Evolutionary conservation across 192 early-diverging fungal species (phyloP).

Genomic region (Allomyces arbusculus): DNA sequence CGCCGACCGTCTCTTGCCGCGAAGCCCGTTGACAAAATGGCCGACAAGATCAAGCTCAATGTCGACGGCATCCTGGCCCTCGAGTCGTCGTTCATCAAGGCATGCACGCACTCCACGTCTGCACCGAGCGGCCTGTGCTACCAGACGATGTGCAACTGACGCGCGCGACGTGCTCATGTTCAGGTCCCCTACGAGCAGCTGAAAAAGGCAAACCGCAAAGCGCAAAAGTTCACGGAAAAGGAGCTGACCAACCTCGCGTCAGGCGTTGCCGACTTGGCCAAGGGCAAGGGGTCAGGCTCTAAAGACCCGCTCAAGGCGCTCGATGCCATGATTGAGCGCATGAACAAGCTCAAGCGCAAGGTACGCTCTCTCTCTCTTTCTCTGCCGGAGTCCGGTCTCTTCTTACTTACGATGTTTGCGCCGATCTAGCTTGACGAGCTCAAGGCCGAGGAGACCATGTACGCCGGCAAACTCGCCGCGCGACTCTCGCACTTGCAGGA

Average conservation of each 20-base stretch:
- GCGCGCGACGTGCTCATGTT: not conserved
- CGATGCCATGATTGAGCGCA: conserved; percentile 38
- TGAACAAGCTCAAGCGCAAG: conserved; percentile 55
- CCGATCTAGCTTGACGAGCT: conserved; percentile 37
- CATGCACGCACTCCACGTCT: conserved; percentile 8
- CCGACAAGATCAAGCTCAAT: conserved; percentile 44
- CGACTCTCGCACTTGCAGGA: conserved; percentile 60
- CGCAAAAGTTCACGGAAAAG: conserved; percentile 67
- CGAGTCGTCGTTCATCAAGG: conserved; percentile 89
- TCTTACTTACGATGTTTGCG: conserved; percentile 1
- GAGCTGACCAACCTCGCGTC: conserved; percentile 34
- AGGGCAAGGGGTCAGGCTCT: conserved; percentile 12
- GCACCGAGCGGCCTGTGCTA: not conserved
- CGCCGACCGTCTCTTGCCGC: too few relatives aligned
- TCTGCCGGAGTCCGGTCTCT: not conserved
- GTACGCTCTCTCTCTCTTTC: conserved; percentile 12
- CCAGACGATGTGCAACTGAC: not conserved
- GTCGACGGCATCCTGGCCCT: conserved; percentile 65
- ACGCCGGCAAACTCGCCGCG: conserved; percentile 43
- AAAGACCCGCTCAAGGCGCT: conserved; percentile 35
- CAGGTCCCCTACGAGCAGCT: conserved; percentile 79
- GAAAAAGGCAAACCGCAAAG: conserved; percentile 42
- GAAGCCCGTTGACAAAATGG: not conserved
- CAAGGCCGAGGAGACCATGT: conserved; percentile 50
- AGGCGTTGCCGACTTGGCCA: conserved; percentile 21